phyloP scores from a whole-genome alignment of 2,329 filamentous ascomycete genomes.

The Colletotrichum camelliae region DNA sequence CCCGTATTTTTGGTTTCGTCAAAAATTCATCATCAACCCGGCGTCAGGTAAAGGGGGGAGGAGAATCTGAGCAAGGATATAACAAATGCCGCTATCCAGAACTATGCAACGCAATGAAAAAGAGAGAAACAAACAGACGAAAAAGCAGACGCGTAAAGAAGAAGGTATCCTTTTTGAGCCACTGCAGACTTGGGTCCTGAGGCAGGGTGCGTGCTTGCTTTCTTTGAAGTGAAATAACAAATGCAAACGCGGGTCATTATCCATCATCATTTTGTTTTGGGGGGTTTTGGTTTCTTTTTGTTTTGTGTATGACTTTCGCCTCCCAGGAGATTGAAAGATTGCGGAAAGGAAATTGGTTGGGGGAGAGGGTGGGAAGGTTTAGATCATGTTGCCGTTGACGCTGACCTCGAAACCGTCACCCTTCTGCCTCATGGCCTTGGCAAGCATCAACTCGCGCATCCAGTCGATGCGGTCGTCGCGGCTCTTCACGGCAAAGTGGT shows the following conservation, averaged over 20 bases:
- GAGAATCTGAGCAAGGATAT: constrained; percentile 24
- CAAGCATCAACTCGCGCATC: constrained; percentile 94
- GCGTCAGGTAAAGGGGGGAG: constrained; percentile 22
- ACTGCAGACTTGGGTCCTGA: neutral
- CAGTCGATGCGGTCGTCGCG: constrained; percentile 94
- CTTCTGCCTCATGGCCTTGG: constrained; percentile 86
- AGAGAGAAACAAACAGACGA: constrained; percentile 24
- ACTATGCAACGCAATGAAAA: constrained; percentile 20
- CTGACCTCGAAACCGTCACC: constrained; percentile 82
- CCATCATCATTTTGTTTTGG: neutral
- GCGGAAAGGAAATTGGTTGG: neutral
- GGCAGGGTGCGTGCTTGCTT: neutral
- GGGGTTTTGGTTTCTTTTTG: neutral
- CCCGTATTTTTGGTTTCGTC: constrained; percentile 4
- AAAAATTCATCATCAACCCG: constrained; percentile 28
- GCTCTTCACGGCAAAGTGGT: constrained; percentile 90
- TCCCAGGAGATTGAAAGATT: constrained; percentile 18
- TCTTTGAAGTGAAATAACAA: neutral
- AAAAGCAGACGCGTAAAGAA: constrained; percentile 20
- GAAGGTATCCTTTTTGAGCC: constrained; percentile 8
- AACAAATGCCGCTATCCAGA: constrained; percentile 22
- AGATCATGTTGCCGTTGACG: constrained; percentile 81
- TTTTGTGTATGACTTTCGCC: neutral
- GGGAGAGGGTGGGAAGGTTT: neutral
- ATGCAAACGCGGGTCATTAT: neutral